Evolutionary conservation across 1,284 basidiomycete genomes (phyloP), one percentile per base, ranked within the genome.

Genomic region (Fomitiporia mediterranea): DNA sequence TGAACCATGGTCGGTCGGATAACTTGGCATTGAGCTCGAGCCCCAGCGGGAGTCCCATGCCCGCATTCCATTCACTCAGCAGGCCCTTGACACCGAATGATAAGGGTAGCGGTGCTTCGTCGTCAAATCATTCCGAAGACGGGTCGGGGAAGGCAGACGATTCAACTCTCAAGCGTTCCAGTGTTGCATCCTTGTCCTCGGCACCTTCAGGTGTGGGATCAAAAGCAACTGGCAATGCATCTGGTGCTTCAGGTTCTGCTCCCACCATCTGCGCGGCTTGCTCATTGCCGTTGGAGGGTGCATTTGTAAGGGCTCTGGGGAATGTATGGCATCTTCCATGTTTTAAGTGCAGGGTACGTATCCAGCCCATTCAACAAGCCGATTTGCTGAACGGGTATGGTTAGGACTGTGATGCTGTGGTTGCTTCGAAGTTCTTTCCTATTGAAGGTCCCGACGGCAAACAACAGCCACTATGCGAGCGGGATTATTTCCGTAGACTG

Each of bases 401-500:
- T 23, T 68, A 98, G 94, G 97, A 99, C 70, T 99, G 96, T 69
- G 88, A 92, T 64, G 89, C 90, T 66, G 91, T 98, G 51, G 96
- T 99, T 42, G 96, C 96, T 19, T 90, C 91, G 64, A 99, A 99
- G 73, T 99, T 99, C 79, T 99, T 99, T 73, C 96, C 97, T 32
- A 92, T 98, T 66, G 93, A 97, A 66, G 87, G 89, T 1, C 76
- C 82, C 47, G 89, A 92, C 67, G 85, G 88, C 61, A 88, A 84
- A 67, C 91, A 92, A 65, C 86, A 89, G 63, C 94, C 94, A 34
- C 79, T 98, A n/a, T 99, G 97, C 73, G 96, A 99, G 73, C 85
- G 92, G 56, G 97, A 99, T 71, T 99, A 99, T 72, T 99, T 99
- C 72, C 84, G 93, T 62, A 83, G 97, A 49, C 81, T 99, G 55